A percentile compares a stretch with the other conserved stretches of the same genome.
These are phyloP conservation scores for Pseudocercospora cruenta DNA, from an alignment of 2,329 filamentous ascomycete genomes.

Conservation along the genomic window DNA sequence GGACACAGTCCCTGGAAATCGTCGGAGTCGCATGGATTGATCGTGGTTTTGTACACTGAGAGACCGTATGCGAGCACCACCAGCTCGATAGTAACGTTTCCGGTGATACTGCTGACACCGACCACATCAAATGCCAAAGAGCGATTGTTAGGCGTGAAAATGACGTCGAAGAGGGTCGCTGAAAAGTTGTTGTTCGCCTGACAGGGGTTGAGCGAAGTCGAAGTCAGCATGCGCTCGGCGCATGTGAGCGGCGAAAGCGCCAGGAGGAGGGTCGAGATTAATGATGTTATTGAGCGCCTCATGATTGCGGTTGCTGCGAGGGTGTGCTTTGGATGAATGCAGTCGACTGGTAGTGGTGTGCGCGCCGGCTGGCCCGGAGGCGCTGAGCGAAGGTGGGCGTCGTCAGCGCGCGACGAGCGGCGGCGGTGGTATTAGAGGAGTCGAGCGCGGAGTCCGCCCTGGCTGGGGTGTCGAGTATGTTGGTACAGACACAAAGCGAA, in stretches of 20 bases:
- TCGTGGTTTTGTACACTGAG: conserved; percentile 64
- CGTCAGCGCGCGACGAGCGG: conserved; percentile 21
- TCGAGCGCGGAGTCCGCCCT: conserved; percentile 5
- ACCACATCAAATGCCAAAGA: conserved; percentile 74
- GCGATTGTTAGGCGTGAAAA: conserved; percentile 75
- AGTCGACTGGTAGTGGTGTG: conserved; percentile 18
- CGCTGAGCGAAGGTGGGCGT: conserved; percentile 26
- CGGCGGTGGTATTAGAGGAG: conserved; percentile 4
- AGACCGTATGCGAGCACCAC: conserved; percentile 82
- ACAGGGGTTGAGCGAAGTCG: conserved; percentile 82
- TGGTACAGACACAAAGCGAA: conserved; percentile 10
- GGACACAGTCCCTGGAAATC: conserved; percentile 78
- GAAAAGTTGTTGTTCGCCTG: conserved; percentile 83
- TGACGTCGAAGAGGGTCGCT: conserved; percentile 84
- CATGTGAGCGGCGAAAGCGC: conserved; percentile 52
- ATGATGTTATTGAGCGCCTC: conserved; percentile 34
- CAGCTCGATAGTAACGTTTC: conserved; percentile 78
- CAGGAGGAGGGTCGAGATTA: conserved; percentile 38
- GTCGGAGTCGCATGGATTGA: conserved; percentile 75
- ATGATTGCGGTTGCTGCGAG: conserved; percentile 26
- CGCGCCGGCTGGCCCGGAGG: conserved; percentile 21
- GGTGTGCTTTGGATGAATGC: conserved; percentile 4
- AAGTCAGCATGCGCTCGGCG: conserved; percentile 72
- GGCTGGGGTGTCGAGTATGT: conserved; percentile 1
- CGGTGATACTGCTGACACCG: conserved; percentile 80